phyloP scores from a whole-genome alignment of 805 yeast species.

The Lipomyces oligophaga region DNA sequence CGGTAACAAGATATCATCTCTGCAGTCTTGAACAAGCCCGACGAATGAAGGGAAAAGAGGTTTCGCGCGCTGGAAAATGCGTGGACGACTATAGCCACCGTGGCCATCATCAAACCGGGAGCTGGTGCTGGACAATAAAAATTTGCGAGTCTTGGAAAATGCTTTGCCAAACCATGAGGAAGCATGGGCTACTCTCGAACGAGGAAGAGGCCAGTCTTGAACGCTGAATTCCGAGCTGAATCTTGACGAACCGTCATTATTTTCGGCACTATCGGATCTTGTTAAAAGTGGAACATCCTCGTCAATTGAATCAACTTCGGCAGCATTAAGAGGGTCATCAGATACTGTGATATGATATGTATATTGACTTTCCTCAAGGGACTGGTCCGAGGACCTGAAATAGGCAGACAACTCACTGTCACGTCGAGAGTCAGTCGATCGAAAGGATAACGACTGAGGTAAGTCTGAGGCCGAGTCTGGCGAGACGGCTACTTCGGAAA shows the following conservation, averaged over 20 bases:
- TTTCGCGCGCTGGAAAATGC: not conserved
- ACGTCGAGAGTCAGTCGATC: not conserved
- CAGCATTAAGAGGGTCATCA: not conserved
- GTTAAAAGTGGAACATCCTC: conserved; percentile 5
- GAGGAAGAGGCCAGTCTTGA: not conserved
- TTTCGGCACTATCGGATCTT: not conserved
- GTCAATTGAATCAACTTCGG: not conserved
- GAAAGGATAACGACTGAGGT: not conserved
- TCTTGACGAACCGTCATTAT: not conserved
- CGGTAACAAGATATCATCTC: conserved; percentile 3
- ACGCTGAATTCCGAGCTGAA: conserved; percentile 7
- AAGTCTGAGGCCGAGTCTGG: not conserved
- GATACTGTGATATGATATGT: not conserved
- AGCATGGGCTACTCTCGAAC: not conserved
- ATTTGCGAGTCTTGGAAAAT: not conserved
- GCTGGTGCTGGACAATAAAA: not conserved
- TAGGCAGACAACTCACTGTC: not conserved
- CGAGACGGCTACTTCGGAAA: no score
- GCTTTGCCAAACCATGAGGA: not conserved
- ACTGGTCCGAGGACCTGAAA: no score
- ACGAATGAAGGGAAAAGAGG: conserved; percentile 1
- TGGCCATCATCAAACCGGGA: not conserved
- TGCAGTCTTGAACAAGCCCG: not conserved
- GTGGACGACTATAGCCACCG: not conserved
- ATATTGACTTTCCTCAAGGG: not conserved